These are phyloP conservation scores for Irpex sp. DNA, from an alignment of 1,284 basidiomycete genomes.

Conservation along the genomic window DNA sequence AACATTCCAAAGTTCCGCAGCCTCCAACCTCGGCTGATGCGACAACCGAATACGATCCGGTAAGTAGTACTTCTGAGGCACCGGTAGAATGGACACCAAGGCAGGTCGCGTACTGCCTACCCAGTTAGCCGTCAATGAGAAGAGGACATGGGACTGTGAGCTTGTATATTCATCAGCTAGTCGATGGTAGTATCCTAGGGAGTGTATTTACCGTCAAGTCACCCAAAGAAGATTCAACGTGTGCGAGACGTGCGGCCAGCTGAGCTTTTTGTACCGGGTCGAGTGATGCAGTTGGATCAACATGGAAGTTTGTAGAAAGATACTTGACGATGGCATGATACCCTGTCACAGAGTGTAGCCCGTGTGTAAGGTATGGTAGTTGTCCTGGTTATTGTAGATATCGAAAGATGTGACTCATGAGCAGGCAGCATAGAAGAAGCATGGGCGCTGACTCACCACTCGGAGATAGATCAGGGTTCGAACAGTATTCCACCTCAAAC, in stretches of 20 bases:
- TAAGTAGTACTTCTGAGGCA: constrained; percentile 73
- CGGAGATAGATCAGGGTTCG: constrained; percentile 73
- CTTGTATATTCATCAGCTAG: constrained; percentile 7
- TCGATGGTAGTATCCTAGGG: not conserved
- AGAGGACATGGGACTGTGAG: constrained; percentile 51
- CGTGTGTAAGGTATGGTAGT: constrained; percentile 66
- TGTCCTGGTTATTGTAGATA: constrained; percentile 44
- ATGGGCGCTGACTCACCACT: constrained; percentile 49
- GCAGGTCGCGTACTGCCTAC: constrained; percentile 46
- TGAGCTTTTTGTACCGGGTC: constrained; percentile 45
- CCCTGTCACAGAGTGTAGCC: constrained; percentile 44
- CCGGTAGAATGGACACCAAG: constrained; percentile 52
- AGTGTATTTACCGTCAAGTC: constrained; percentile 57
- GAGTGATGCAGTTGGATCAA: constrained; percentile 44
- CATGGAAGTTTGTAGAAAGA: constrained; percentile 37
- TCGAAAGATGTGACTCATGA: no score
- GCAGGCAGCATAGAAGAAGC: not conserved
- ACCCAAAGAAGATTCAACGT: constrained; percentile 63
- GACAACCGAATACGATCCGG: constrained; percentile 57
- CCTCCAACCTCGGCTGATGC: constrained; percentile 55
- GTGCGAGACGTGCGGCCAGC: constrained; percentile 56
- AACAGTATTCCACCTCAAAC: constrained; percentile 57
- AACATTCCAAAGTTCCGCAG: constrained; percentile 58
- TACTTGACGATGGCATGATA: constrained; percentile 63
- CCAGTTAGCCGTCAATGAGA: constrained; percentile 62